Evolutionary conservation across 371 early-diverging fungal genomes (phyloP).

Genomic region (Apophysomyces sp.): DNA sequence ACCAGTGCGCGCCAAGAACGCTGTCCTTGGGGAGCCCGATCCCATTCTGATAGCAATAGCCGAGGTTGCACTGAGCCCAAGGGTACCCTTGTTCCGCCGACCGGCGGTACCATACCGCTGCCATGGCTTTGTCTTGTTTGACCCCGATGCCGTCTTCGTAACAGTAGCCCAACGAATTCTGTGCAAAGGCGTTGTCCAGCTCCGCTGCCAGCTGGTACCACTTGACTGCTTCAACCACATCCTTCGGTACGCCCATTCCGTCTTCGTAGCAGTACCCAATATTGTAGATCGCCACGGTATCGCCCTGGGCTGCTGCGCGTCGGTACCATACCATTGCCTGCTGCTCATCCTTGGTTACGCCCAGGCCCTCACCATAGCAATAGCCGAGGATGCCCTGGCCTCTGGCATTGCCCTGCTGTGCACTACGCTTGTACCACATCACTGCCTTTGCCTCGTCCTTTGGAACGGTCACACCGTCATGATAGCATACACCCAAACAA

Average conservation of each 20-base stretch:
- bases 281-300: slow-evolving; percentile 78
- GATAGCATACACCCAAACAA: slow-evolving; percentile 68
- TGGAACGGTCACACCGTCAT: slow-evolving; percentile 62
- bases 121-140: slow-evolving; percentile 30
- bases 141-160: slow-evolving; percentile 80
- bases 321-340: slow-evolving; percentile 73
- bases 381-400: slow-evolving; percentile 75
- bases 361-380: slow-evolving; percentile 80
- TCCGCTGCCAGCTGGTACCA: slow-evolving; percentile 76
- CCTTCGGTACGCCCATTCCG: slow-evolving; percentile 73
- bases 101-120: slow-evolving; percentile 66
- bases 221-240: slow-evolving; percentile 63
- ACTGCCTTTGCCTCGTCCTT: slow-evolving; percentile 55
- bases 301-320: slow-evolving; percentile 60
- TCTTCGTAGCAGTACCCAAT: slow-evolving; percentile 84
- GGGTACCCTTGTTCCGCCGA: slow-evolving; percentile 64
- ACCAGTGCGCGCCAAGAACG: slow-evolving; percentile 75
- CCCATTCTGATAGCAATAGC: slow-evolving; percentile 84
- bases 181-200: slow-evolving; percentile 78
- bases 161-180: slow-evolving; percentile 77
- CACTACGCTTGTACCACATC: slow-evolving; percentile 54
- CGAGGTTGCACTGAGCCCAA: slow-evolving; percentile 74
- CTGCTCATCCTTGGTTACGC: slow-evolving; percentile 64
- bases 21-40: slow-evolving; percentile 71
- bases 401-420: slow-evolving; percentile 58